Evolutionary conservation across 2,329 filamentous ascomycete genomes (phyloP).

Genomic region (Fusarium sterilihyphosum): DNA sequence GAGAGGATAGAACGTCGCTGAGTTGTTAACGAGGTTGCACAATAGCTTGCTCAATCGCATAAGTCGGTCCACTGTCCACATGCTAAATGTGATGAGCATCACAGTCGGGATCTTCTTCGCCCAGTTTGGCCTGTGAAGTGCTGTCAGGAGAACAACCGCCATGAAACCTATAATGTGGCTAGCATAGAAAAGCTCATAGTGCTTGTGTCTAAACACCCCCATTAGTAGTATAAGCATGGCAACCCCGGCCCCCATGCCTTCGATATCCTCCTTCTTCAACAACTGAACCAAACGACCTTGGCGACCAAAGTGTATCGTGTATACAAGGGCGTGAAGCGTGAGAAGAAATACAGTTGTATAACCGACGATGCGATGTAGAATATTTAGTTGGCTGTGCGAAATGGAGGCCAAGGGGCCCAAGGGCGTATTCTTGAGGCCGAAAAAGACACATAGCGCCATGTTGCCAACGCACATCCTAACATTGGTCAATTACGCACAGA

Average conservation of each 20-base stretch:
- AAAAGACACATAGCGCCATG: constrained; percentile 51
- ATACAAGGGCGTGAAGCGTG: constrained; percentile 51
- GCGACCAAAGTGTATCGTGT: constrained; percentile 46
- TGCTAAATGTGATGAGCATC: constrained; percentile 49
- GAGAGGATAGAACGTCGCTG: constrained; percentile 54
- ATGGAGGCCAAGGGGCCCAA: constrained; percentile 45
- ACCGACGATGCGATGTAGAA: constrained; percentile 57
- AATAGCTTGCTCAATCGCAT: constrained; percentile 44
- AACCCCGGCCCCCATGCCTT: constrained; percentile 43
- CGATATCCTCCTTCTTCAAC: constrained; percentile 8
- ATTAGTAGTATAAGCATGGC: constrained; percentile 52
- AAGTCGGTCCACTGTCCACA: constrained; percentile 59
- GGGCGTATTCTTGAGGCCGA: constrained; percentile 61
- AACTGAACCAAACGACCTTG: constrained; percentile 11
- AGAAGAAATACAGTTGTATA: constrained; percentile 52
- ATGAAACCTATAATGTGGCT: constrained; percentile 55
- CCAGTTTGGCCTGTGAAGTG: constrained; percentile 56
- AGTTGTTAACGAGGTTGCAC: constrained; percentile 5
- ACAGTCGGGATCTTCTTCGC: constrained; percentile 50
- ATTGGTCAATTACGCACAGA: neutral
- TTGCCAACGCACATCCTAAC: constrained; percentile 58
- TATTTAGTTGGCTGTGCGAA: constrained; percentile 58
- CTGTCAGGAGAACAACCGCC: constrained; percentile 52
- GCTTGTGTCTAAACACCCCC: constrained; percentile 47
- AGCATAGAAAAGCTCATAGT: constrained; percentile 60